A percentile compares a stretch with the other conserved stretches of the same genome.
phyloP scores from a whole-genome alignment of 2,329 filamentous ascomycete genomes.

The Pseudogymnoascus sp. region DNA sequence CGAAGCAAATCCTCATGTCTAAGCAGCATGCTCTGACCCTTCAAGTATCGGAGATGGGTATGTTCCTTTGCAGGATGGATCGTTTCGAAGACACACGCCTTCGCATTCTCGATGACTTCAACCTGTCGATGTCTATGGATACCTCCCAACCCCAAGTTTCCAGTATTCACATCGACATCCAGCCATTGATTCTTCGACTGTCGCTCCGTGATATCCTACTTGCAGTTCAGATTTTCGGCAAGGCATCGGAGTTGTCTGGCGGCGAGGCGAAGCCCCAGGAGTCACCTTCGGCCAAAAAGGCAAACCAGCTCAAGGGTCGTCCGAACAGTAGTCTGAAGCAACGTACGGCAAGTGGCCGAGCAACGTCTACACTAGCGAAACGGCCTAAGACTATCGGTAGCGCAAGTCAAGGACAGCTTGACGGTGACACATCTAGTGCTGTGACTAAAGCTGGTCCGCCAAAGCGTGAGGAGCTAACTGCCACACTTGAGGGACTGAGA shows the following conservation, averaged over 20 bases:
- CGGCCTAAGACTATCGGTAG: constrained; percentile 28
- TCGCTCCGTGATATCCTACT: constrained; percentile 92
- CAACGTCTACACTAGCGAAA: constrained; percentile 43
- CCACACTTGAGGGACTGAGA: constrained; percentile 77
- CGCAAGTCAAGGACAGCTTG: constrained; percentile 13
- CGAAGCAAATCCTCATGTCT: constrained; percentile 85
- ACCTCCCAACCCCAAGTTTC: constrained; percentile 53
- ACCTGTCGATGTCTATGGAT: constrained; percentile 81
- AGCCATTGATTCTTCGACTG: constrained; percentile 81
- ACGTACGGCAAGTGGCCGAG: constrained; percentile 47
- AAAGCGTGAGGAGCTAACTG: constrained; percentile 67
- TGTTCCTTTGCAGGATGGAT: constrained; percentile 99
- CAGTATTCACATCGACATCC: constrained; percentile 77
- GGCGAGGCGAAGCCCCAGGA: constrained; percentile 42
- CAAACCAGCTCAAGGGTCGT: constrained; percentile 37
- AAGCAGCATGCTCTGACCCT: constrained; percentile 91
- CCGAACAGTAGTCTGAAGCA: constrained; percentile 37
- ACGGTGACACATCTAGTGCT: constrained; percentile 33
- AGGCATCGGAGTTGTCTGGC: constrained; percentile 79
- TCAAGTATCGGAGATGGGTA: constrained; percentile 87
- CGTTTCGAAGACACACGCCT: constrained; percentile 84
- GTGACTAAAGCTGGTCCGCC: constrained; percentile 42
- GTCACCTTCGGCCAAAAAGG: constrained; percentile 43
- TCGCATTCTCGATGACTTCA: constrained; percentile 94
- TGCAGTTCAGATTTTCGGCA: constrained; percentile 83